phyloP scores from a whole-genome alignment of 768 basidiomycete genomes.

The Mycena leptocephala region DNA sequence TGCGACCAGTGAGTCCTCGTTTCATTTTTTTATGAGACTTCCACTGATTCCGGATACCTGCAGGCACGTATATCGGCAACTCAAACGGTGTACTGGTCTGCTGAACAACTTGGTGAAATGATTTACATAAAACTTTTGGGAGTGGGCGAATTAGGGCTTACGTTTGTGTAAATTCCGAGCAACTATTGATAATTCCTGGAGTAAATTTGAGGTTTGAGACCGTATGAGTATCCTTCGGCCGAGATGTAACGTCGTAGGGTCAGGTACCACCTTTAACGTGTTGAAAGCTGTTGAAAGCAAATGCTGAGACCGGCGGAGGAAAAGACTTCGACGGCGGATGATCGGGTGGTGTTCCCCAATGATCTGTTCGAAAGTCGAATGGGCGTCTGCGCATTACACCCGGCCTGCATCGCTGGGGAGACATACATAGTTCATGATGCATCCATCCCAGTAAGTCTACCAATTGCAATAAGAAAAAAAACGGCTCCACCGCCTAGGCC shows the following conservation, averaged over 20 bases:
- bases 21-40: background rate
- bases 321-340: too few species aligned
- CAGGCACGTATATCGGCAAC: slow-evolving; percentile 21
- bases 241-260: background rate
- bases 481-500: too few species aligned
- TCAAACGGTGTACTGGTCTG: slow-evolving; percentile 18
- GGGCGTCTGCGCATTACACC: too few species aligned
- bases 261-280: background rate
- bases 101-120: slow-evolving; percentile 6
- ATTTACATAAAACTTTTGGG: background rate
- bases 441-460: too few species aligned
- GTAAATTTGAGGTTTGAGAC: background rate
- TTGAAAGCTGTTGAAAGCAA: too few species aligned
- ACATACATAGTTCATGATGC: too few species aligned
- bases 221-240: background rate
- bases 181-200: background rate
- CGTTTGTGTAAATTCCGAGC: background rate
- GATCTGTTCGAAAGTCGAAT: too few species aligned
- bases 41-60: background rate
- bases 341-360: too few species aligned
- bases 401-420: too few species aligned
- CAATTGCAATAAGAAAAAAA: too few species aligned
- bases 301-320: too few species aligned
- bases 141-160: background rate
- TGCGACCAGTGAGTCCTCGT: slow-evolving; percentile 22